Conservation (phyloP, 257 asterid genomes). For the Rhazya stricta region DNA sequence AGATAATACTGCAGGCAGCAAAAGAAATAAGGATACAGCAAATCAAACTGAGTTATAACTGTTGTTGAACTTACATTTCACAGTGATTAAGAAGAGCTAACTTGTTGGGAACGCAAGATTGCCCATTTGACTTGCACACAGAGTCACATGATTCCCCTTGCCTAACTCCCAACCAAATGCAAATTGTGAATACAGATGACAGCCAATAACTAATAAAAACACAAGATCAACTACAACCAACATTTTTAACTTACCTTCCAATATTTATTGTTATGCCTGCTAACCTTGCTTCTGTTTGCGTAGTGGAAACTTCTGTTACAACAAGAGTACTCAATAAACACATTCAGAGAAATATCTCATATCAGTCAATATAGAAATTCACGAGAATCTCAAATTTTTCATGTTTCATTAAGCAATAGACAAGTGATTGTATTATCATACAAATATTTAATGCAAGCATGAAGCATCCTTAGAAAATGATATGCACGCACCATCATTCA, state of each 20-base stretch:
- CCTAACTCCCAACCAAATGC: constrained; percentile 30
- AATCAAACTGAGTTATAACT: background rate
- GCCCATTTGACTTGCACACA: constrained; percentile 68
- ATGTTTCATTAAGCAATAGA: background rate
- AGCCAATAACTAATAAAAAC: background rate
- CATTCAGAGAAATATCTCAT: background rate
- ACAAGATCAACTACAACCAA: background rate
- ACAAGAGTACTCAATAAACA: constrained; percentile 1
- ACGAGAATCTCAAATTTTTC: background rate
- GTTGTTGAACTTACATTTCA: constrained; percentile 53
- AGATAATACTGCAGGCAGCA: background rate
- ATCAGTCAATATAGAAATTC: background rate
- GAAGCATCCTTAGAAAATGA: background rate
- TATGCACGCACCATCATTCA: background rate
- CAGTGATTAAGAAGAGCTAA: constrained; percentile 73
- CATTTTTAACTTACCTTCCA: constrained; percentile 52
- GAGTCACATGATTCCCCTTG: constrained; percentile 88
- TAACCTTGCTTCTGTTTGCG: constrained; percentile 53
- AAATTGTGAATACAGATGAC: constrained; percentile 15
- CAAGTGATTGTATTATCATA: background rate
- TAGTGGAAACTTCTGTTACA: constrained; percentile 40
- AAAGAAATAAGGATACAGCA: background rate
- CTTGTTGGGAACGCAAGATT: constrained; percentile 91
- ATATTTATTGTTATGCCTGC: constrained; percentile 61
- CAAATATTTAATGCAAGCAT: background rate